phyloP scores from a whole-genome alignment of 495 filamentous ascomycete genomes.

The Podospora conica region DNA sequence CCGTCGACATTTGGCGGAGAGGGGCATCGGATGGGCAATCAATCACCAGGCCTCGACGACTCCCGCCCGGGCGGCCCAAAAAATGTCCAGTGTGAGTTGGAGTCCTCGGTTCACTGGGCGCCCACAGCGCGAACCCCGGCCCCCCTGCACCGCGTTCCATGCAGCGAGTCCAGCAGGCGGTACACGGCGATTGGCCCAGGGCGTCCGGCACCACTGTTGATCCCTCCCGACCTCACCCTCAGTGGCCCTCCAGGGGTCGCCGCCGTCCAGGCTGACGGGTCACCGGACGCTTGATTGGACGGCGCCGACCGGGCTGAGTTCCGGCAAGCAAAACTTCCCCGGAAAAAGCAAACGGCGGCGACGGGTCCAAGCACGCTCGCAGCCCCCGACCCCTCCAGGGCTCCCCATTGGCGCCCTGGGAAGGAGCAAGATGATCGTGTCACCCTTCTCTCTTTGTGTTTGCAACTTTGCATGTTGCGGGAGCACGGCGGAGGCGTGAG shows the following conservation, averaged over 20 bases:
- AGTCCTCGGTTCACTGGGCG: constrained; percentile 15
- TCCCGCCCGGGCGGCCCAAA: too few species aligned
- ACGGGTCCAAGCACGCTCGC: not conserved
- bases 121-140: not conserved
- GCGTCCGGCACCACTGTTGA: constrained; percentile 12
- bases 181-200: not conserved
- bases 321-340: not conserved
- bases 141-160: constrained; percentile 11
- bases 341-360: not conserved
- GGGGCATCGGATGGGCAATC: too few species aligned
- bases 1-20: constrained; percentile 8
- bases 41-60: constrained; percentile 11
- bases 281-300: constrained; percentile 5
- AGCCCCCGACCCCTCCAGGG: too few species aligned
- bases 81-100: constrained; percentile 13
- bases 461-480: not conserved
- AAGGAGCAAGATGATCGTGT: not conserved
- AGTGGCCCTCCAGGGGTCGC: not conserved
- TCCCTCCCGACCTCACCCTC: constrained; percentile 17
- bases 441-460: not conserved
- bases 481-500: not conserved
- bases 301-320: not conserved
- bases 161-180: constrained; percentile 6
- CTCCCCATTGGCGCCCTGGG: not conserved
- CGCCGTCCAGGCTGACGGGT: constrained; percentile 19